Evolutionary conservation across 1,284 basidiomycete species (phyloP), one percentile per base, ranked within the genome.

Genomic region (Rhodotorula sp.): DNA sequence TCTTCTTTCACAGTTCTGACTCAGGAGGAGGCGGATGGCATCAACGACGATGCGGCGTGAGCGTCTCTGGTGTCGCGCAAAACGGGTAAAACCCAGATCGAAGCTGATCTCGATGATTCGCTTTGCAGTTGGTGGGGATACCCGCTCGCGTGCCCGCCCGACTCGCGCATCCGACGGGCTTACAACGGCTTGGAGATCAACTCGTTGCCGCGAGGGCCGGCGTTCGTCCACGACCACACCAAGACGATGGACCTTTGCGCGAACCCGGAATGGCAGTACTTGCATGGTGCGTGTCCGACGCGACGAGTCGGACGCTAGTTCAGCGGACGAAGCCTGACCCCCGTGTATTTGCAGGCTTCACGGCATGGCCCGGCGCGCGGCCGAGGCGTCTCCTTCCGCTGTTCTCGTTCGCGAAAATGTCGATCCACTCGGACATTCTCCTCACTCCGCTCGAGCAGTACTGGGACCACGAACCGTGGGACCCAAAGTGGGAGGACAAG

Each of bases 221-320:
- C 80, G 21, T 85, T 82, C 78, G 81, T 85, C 61, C 68, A 80
- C 64, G 81, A 85, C 72, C 85, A 85, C 67, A 70, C 82, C 15
- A 78, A 81, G 21, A 83, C 83, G 2, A 84, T 85, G 83, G 81
- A 85, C 74, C 81, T 84, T 74, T 86, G 85, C 78, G 78, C 82
- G 72, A 84, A 83, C 70, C 84, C 84, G 4, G 80, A 79, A 64
- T 79, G 78, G 78, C 79, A 79, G 64, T 78, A 79, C 69, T 58
- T 79, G 26, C 79, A 79, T 49, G 78, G 75, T 67, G 6, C 18
- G 75, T 62, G 18, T 0, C 3, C 14, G 3, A 43, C 29, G 29
- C 29, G 29, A 29, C 29, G 39, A 43, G 39, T 43, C 39, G 12
- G 10, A 43, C 10, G 12, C 2, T 43, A 43, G 14, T 43, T 43